phyloP scores from a whole-genome alignment of 2,329 filamentous ascomycete genomes.

The Calonectria montana region DNA sequence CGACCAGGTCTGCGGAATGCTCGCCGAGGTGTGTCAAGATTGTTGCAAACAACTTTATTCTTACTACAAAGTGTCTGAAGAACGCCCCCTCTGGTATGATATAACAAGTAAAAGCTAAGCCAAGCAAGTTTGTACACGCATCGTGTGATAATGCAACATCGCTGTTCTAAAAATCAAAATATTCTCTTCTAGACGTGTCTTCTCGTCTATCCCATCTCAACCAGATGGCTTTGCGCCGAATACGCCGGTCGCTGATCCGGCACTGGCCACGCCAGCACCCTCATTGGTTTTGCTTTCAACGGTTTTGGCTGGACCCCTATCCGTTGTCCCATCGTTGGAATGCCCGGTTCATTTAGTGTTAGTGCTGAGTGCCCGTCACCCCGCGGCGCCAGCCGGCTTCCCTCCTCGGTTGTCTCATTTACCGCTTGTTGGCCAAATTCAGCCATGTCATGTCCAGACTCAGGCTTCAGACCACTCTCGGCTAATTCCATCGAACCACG shows the following conservation, averaged over 20 bases:
- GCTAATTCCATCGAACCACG: neutral
- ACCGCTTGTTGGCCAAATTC: neutral
- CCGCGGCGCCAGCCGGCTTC: neutral
- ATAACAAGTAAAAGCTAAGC: neutral
- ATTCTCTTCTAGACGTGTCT: neutral
- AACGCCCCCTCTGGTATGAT: constrained; percentile 4
- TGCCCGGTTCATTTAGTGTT: neutral
- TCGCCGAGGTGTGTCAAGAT: neutral
- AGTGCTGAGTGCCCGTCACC: constrained; percentile 5
- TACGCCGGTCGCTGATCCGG: constrained; percentile 27
- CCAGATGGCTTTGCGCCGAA: constrained; percentile 24
- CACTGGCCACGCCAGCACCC: constrained; percentile 34
- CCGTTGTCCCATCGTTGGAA: neutral
- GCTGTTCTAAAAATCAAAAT: neutral
- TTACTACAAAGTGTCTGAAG: neutral
- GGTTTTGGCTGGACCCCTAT: constrained; percentile 12
- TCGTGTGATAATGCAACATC: constrained; percentile 19
- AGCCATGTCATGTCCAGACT: neutral
- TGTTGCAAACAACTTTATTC: constrained; percentile 10
- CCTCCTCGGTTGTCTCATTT: constrained; percentile 3
- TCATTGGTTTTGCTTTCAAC: constrained; percentile 23
- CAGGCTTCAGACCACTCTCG: neutral
- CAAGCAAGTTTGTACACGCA: constrained; percentile 3
- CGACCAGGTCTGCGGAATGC: neutral
- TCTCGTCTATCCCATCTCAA: constrained; percentile 1